These are phyloP conservation scores for Cymbopogon flexuosus DNA, from an alignment of 202 grass and related monocot species.

Conservation along the genomic window DNA sequence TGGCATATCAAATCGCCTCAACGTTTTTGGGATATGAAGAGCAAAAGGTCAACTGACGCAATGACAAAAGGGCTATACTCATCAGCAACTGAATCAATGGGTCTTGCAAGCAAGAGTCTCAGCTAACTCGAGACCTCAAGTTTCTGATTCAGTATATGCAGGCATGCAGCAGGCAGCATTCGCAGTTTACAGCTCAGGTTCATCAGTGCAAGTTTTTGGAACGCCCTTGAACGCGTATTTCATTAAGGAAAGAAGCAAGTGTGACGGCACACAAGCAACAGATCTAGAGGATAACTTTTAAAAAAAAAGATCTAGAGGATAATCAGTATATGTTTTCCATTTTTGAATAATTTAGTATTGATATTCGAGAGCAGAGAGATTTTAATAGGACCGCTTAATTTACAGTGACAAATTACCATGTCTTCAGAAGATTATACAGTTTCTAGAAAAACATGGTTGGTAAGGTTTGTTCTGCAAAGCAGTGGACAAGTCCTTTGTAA, in stretches of 20 bases:
- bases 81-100: conserved; percentile 9
- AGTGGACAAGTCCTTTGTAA: neutral
- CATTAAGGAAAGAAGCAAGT: too few species aligned
- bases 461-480: conserved; percentile 15
- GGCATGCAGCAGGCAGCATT: neutral
- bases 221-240: too few species aligned
- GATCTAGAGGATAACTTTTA: neutral
- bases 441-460: conserved; percentile 16
- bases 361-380: neutral
- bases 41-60: conserved; percentile 19
- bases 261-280: too few species aligned
- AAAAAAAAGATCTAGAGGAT: neutral
- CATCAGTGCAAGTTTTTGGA: neutral
- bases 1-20: conserved; percentile 7
- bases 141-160: neutral
- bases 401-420: neutral
- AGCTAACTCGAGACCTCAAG: neutral
- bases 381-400: neutral
- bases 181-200: neutral
- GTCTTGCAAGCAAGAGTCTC: conserved; percentile 9
- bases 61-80: conserved; percentile 21
- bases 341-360: neutral
- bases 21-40: conserved; percentile 8
- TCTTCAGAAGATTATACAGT: neutral
- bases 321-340: neutral